These are phyloP conservation scores for Ophiostoma piceae DNA, from an alignment of 2,329 filamentous ascomycete genomes.

Conservation along the genomic window DNA sequence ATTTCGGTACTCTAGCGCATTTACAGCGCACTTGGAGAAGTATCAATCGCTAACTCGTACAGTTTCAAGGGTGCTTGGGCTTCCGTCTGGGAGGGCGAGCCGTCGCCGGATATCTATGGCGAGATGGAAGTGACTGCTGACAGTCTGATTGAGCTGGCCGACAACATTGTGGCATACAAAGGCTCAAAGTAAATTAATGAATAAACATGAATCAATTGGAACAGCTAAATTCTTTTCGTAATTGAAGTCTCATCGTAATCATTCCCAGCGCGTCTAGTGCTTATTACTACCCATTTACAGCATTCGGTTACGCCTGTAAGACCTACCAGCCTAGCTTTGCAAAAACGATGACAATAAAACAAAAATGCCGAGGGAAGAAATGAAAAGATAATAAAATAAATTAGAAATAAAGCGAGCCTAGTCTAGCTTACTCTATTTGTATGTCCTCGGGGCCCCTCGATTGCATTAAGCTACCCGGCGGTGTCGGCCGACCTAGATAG, in stretches of 20 bases:
- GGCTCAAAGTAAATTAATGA: not conserved
- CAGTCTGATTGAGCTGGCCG: not conserved
- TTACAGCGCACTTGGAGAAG: not conserved
- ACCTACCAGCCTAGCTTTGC: no score
- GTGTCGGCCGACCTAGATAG: not conserved
- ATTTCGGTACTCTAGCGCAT: not conserved
- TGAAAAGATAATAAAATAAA: not conserved
- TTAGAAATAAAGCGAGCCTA: not conserved
- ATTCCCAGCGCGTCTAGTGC: not conserved
- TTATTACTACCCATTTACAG: no score
- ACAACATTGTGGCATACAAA: not conserved
- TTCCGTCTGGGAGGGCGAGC: not conserved
- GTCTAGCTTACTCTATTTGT: no score
- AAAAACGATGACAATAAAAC: not conserved
- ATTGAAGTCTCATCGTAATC: not conserved
- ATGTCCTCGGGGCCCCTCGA: not conserved
- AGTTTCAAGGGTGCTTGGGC: conserved; percentile 3
- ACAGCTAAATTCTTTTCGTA: not conserved
- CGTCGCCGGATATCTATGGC: not conserved
- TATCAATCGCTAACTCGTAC: not conserved
- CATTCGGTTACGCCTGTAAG: no score
- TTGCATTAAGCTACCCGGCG: not conserved
- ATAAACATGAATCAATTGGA: not conserved
- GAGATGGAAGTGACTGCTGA: not conserved
- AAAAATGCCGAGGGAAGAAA: not conserved